A percentile compares a stretch with the other conserved stretches of the same genome.
phyloP scores from a whole-genome alignment of 768 basidiomycete species.

The Lactifluus rugatus region DNA sequence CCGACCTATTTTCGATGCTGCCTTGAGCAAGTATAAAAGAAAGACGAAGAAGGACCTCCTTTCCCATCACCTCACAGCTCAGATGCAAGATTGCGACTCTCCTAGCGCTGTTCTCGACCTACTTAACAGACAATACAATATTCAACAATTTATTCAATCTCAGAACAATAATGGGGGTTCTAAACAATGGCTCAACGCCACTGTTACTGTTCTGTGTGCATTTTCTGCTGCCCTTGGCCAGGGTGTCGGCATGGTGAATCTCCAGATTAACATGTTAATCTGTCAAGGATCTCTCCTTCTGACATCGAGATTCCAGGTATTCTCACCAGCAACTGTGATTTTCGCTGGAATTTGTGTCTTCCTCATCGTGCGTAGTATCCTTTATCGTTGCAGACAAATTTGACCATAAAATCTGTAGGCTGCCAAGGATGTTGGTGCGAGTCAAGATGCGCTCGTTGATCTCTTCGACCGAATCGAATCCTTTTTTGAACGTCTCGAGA shows the following conservation, averaged over 20 bases:
- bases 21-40: background rate
- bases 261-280: background rate
- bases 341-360: slow-evolving; percentile 1
- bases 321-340: background rate
- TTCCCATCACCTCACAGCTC: background rate
- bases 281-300: background rate
- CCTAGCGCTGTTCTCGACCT: background rate
- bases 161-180: background rate
- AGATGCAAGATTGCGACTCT: background rate
- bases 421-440: background rate
- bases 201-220: background rate
- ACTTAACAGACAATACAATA: background rate
- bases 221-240: background rate
- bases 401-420: background rate
- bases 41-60: background rate
- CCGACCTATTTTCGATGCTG: background rate
- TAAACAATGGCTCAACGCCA: background rate
- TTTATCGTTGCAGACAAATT: background rate
- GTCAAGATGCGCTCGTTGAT: background rate
- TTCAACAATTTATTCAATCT: background rate
- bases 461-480: background rate
- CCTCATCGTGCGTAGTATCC: background rate
- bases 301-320: background rate
- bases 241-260: background rate
- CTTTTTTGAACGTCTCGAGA: background rate